These are phyloP conservation scores for Hypoxylon cercidicola DNA, from an alignment of 495 filamentous ascomycete genomes.

Conservation along the genomic window DNA sequence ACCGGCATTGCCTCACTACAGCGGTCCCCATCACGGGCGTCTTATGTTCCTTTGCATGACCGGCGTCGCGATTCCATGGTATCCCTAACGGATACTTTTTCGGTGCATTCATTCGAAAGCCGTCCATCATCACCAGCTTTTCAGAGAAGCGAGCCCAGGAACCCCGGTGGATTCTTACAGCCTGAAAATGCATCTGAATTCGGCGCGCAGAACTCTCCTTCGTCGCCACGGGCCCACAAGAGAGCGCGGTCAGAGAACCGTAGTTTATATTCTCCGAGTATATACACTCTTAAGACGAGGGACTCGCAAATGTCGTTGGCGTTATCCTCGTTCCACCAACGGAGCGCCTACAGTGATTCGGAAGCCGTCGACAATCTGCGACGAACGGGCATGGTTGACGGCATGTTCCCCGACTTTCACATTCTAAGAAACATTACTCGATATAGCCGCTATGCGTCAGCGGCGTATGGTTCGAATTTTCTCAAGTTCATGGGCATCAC, in stretches of 20 bases:
- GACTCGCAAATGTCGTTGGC: conserved; percentile 73
- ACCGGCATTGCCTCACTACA: conserved; percentile 14
- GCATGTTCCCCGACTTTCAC: conserved; percentile 73
- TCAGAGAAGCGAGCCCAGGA: conserved; percentile 58
- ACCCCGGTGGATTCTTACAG: conserved; percentile 59
- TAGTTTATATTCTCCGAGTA: conserved; percentile 61
- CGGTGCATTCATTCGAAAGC: conserved; percentile 59
- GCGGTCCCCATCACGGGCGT: conserved; percentile 53
- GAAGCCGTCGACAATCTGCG: conserved; percentile 65
- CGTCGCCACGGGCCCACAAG: conserved; percentile 34
- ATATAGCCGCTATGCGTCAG: conserved; percentile 81
- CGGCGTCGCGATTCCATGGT: conserved; percentile 66
- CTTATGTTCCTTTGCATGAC: conserved; percentile 64
- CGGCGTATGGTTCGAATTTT: conserved; percentile 78
- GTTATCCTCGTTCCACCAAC: conserved; percentile 62
- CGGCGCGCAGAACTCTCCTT: conserved; percentile 23
- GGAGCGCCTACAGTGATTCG: conserved; percentile 66
- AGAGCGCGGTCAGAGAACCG: conserved; percentile 50
- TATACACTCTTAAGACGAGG: conserved; percentile 74
- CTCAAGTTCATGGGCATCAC: conserved; percentile 74
- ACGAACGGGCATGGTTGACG: conserved; percentile 65
- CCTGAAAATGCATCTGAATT: conserved; percentile 61
- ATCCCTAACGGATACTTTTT: conserved; percentile 69
- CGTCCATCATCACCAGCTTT: conserved; percentile 61
- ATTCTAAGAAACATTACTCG: conserved; percentile 76